phyloP scores from a whole-genome alignment of 129 eudicot genomes.

The carrot (Daucus carota) region DH1_v3.0 NC_030387.2:12497001-12497500 shows the following conservation, averaged over 20 bases:
- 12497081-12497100: constrained; percentile 33
- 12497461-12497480: neutral
- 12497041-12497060: constrained; percentile 4
- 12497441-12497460: neutral
- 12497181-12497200: constrained; percentile 32
- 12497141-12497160: constrained; percentile 21
- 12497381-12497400: constrained; percentile 18
- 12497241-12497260: constrained; percentile 21
- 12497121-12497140: constrained; percentile 17
- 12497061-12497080: constrained; percentile 13
- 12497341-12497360: constrained; percentile 19
- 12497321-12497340: constrained; percentile 31
- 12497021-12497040: neutral
- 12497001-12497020: neutral
- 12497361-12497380: constrained; percentile 10
- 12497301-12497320: constrained; percentile 30
- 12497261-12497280: constrained; percentile 22
- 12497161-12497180: constrained; percentile 4
- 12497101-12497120: constrained; percentile 14
- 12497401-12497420: constrained; percentile 26
- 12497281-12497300: constrained; percentile 10
- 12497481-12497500: neutral
- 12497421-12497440: constrained; percentile 16
- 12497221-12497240: constrained; percentile 1
- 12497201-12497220: constrained; percentile 23